These are phyloP conservation scores for Fraxinus angustifolia DNA, from an alignment of 305 asterid species.

Conservation along the genomic window DNA sequence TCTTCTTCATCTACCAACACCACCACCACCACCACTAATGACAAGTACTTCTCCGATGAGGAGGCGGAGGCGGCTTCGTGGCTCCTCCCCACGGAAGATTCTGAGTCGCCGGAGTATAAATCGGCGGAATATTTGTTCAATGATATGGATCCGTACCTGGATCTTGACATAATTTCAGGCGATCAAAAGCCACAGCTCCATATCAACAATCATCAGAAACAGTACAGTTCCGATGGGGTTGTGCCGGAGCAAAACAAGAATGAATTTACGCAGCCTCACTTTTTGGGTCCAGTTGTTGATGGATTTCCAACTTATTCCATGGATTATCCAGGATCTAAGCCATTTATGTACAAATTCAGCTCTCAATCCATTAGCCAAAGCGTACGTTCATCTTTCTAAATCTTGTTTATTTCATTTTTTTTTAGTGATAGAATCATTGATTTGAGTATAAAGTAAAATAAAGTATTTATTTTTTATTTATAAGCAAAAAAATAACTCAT, in stretches of 20 bases:
- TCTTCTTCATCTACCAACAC: neutral
- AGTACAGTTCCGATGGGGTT: slow-evolving; percentile 54
- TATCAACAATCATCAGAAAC: slow-evolving; percentile 22
- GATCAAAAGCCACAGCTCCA: slow-evolving; percentile 44
- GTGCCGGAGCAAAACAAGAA: slow-evolving; percentile 56
- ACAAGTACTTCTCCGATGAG: slow-evolving; percentile 40
- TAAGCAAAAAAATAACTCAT: neutral
- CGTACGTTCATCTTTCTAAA: slow-evolving; percentile 34
- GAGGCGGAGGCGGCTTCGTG: slow-evolving; percentile 81
- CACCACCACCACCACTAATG: neutral
- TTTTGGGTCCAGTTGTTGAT: slow-evolving; percentile 59
- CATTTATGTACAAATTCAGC: slow-evolving; percentile 61
- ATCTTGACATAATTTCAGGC: slow-evolving; percentile 52
- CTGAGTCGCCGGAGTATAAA: slow-evolving; percentile 47
- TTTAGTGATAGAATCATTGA: neutral
- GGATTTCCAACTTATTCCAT: slow-evolving; percentile 68
- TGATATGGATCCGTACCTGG: slow-evolving; percentile 66
- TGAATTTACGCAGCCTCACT: slow-evolving; percentile 37
- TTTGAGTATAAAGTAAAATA: neutral
- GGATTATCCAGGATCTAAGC: slow-evolving; percentile 55
- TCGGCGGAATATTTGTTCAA: slow-evolving; percentile 51
- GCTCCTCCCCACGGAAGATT: slow-evolving; percentile 49
- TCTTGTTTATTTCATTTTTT: neutral
- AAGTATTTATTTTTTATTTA: too few species aligned
- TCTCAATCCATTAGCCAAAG: slow-evolving; percentile 76